Conservation (phyloP, 305 asterid species). For the Vinca major region DNA sequence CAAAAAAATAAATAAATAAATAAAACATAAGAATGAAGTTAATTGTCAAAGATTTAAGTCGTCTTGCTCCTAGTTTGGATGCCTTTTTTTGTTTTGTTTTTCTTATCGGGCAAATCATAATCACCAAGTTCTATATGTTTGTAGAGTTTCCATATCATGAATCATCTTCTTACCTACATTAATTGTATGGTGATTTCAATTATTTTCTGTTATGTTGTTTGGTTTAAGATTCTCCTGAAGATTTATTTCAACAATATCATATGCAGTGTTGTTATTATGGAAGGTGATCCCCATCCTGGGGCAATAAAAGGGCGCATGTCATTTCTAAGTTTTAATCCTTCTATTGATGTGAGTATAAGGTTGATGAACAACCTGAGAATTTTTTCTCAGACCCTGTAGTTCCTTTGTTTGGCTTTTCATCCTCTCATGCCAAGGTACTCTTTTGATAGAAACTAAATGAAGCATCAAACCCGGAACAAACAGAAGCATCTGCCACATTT, state of each 20-base stretch:
- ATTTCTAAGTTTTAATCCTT: constrained; percentile 78
- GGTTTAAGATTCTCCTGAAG: background rate
- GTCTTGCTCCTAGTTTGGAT: background rate
- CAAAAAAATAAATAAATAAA: too few relatives aligned
- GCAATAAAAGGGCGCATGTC: constrained; percentile 79
- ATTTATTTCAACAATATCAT: constrained; percentile 10
- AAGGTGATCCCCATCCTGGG: constrained; percentile 85
- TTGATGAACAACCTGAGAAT: constrained; percentile 19
- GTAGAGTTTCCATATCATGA: background rate
- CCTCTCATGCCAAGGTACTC: constrained; percentile 24
- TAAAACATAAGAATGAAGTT: background rate
- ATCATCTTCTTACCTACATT: background rate
- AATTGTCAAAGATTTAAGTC: background rate
- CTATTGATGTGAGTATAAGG: constrained; percentile 75
- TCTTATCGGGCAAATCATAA: background rate
- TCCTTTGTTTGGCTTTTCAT: constrained; percentile 9
- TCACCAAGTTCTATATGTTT: background rate
- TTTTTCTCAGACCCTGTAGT: constrained; percentile 7
- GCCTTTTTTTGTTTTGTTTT: background rate
- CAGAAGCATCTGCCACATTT: constrained; percentile 41
- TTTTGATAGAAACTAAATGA: constrained; percentile 66
- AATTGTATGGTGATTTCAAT: background rate
- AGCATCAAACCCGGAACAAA: constrained; percentile 30
- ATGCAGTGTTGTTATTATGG: constrained; percentile 68
- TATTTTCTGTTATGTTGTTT: background rate